Evolutionary conservation across 108 stramenopile genomes (phyloP).

Genomic region (Cyclostephanos tholiformis): DNA sequence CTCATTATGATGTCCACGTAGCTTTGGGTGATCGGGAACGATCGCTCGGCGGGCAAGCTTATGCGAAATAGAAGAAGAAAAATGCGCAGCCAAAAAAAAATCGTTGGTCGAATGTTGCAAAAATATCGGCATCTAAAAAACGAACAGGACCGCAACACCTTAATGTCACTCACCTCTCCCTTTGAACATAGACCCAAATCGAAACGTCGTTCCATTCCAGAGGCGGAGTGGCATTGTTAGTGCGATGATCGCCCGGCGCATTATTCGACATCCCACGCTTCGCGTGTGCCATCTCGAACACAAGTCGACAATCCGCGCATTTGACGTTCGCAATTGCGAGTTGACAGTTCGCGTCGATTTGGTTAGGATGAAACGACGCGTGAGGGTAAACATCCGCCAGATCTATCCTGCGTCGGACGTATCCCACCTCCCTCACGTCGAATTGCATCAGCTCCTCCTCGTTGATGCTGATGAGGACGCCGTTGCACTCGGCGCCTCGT

Average conservation of each 20-base stretch:
- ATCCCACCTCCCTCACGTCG: slow-evolving; percentile 68
- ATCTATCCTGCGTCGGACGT: slow-evolving; percentile 54
- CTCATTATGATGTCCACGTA: slow-evolving; percentile 75
- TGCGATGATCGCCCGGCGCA: background rate
- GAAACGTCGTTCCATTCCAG: slow-evolving; percentile 11
- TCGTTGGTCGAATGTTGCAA: background rate
- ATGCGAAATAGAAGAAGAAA: background rate
- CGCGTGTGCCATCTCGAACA: slow-evolving; percentile 30
- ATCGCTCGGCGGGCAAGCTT: slow-evolving; percentile 24
- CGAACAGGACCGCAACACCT: no score
- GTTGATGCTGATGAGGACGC: slow-evolving; percentile 62
- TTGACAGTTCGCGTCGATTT: background rate
- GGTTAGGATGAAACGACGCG: slow-evolving; percentile 18
- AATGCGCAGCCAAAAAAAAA: background rate
- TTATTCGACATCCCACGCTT: background rate
- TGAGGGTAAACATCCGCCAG: slow-evolving; percentile 42
- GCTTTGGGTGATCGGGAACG: slow-evolving; percentile 66
- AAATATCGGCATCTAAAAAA: background rate
- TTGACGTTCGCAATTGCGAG: slow-evolving; percentile 11
- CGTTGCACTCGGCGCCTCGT: slow-evolving; percentile 53
- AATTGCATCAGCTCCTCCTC: slow-evolving; percentile 54
- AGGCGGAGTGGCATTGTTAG: background rate
- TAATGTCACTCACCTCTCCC: slow-evolving; percentile 14
- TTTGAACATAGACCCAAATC: slow-evolving; percentile 73
- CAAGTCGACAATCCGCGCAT: slow-evolving; percentile 30